Evolutionary conservation across 2,329 filamentous ascomycete genomes (phyloP), one percentile per base, ranked within the genome.

Genomic region (Neofusicoccum ribis): DNA sequence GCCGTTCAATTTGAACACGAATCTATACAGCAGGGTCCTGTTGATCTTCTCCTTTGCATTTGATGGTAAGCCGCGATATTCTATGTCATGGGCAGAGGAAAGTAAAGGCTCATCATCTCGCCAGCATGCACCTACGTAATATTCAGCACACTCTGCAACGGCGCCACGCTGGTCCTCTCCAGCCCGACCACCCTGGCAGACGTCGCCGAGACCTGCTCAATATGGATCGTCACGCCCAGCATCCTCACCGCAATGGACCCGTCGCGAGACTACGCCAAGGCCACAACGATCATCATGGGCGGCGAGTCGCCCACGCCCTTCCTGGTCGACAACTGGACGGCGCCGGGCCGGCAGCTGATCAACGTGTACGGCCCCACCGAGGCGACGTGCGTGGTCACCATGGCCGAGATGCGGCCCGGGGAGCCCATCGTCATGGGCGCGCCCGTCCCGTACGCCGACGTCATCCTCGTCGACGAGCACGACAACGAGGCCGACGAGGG

Each of bases 101-200:
- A 9, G 41, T 2, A 12, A n/a, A n/a, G 17, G 17, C 49, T 54
- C 9, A 44, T 20, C 0, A 3, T n/a, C 11, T 2, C 6, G 3
- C 34, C 39, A 63, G 61, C 23, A 15, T 63, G 82, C 65, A 81
- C 85, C 20, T 81, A 83, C 70, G 84, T 84, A 69, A 85, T 86
- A 78, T 79, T 85, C 12, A 84, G 82, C 65, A 84, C 84, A 0
- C 76, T 86, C 2, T 78, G 86, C 68, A 54, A 63, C 39, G 61
- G 61, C 31, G 61, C 23, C 41, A 46, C 39, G 5, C 51, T 58
- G 3, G 62, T 59, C 31, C 51, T 64, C 36, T 34, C 50, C 9
- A 64, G 52, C 34, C 51, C 52, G 0, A 11, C 34, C 5, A 34
- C 62, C 9, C 43, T 63, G 15, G 49, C n/a, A 5, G 36, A 27